Percentiles rank a stretch among this genome's conserved stretches.
phyloP scores from a whole-genome alignment of 2,329 filamentous ascomycete genomes.

The Arthrobotrys entomopaga region DNA sequence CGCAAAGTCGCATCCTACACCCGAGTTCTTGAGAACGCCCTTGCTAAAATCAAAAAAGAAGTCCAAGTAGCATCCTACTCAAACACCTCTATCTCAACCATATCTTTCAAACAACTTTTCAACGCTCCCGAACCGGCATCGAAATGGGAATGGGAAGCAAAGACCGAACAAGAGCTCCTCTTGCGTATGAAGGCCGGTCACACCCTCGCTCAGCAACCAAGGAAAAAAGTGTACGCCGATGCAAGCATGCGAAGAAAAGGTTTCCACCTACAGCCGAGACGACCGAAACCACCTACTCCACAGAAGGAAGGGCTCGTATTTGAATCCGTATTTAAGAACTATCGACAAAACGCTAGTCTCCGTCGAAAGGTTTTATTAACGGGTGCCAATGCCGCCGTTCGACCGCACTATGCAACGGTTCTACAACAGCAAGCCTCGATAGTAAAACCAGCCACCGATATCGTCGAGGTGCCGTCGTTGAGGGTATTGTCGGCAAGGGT shows the following conservation, averaged over 20 bases:
- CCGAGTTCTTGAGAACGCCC: slow-evolving; percentile 48
- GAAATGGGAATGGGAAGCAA: slow-evolving; percentile 53
- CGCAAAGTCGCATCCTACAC: slow-evolving; percentile 46
- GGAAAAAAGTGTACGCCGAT: slow-evolving; percentile 40
- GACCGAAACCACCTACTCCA: slow-evolving; percentile 22
- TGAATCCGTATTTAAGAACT: slow-evolving; percentile 40
- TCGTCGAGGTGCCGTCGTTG: slow-evolving; percentile 25
- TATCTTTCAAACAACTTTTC: slow-evolving; percentile 45
- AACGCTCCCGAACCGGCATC: slow-evolving; percentile 33
- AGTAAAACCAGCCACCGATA: slow-evolving; percentile 8
- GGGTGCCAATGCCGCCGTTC: slow-evolving; percentile 17
- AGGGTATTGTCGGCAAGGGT: slow-evolving; percentile 27
- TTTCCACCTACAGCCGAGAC: slow-evolving; percentile 26
- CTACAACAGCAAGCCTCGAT: slow-evolving; percentile 47
- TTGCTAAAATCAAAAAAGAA: slow-evolving; percentile 49
- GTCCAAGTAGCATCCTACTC: slow-evolving; percentile 42
- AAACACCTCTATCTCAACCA: slow-evolving; percentile 17
- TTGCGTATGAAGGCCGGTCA: slow-evolving; percentile 9
- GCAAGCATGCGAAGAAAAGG: slow-evolving; percentile 31
- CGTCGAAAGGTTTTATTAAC: slow-evolving; percentile 29
- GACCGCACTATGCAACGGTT: slow-evolving; percentile 38
- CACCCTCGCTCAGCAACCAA: slow-evolving; percentile 8
- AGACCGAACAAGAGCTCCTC: slow-evolving; percentile 39
- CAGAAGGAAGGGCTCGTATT: background rate
- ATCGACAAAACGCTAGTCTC: slow-evolving; percentile 39